phyloP scores from a whole-genome alignment of 1,284 basidiomycete species.

The Nidula niveotomentosa region DNA sequence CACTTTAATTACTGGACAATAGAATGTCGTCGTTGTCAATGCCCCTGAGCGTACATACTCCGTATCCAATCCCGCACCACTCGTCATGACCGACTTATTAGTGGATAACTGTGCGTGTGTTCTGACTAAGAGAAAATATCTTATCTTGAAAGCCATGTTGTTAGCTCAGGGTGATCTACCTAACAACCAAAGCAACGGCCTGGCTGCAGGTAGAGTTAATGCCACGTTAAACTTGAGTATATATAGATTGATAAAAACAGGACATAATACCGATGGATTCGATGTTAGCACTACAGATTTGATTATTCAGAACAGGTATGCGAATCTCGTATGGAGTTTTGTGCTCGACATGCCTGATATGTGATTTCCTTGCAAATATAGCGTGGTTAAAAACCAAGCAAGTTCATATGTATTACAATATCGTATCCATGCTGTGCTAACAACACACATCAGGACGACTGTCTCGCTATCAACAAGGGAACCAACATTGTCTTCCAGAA shows the following conservation, averaged over 20 bases:
- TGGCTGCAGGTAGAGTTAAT: slow-evolving; percentile 27
- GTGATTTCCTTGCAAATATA: not conserved
- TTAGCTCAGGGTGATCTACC: slow-evolving; percentile 39
- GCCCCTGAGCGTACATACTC: slow-evolving; percentile 39
- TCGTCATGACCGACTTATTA: slow-evolving; percentile 33
- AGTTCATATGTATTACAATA: not conserved
- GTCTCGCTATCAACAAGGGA: slow-evolving; percentile 60
- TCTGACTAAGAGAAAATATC: slow-evolving; percentile 2
- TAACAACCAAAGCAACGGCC: slow-evolving; percentile 42
- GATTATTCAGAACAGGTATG: slow-evolving; percentile 40
- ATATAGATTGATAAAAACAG: slow-evolving; percentile 4
- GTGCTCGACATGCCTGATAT: not conserved
- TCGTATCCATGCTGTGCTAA: too few relatives aligned
- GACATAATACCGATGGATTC: slow-evolving; percentile 59
- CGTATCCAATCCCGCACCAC: slow-evolving; percentile 34
- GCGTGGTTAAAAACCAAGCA: slow-evolving; percentile 29
- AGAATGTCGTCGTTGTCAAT: slow-evolving; percentile 43
- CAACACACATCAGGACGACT: slow-evolving; percentile 48
- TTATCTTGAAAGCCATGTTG: not conserved
- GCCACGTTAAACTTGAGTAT: slow-evolving; percentile 8
- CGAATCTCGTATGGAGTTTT: slow-evolving; percentile 3
- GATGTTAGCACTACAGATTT: slow-evolving; percentile 45
- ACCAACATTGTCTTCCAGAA: slow-evolving; percentile 52
- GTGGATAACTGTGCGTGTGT: slow-evolving; percentile 40
- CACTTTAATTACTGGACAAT: slow-evolving; percentile 18